Conservation (phyloP, 2,329 filamentous ascomycete genomes). For the Erysiphe pulchra region DNA sequence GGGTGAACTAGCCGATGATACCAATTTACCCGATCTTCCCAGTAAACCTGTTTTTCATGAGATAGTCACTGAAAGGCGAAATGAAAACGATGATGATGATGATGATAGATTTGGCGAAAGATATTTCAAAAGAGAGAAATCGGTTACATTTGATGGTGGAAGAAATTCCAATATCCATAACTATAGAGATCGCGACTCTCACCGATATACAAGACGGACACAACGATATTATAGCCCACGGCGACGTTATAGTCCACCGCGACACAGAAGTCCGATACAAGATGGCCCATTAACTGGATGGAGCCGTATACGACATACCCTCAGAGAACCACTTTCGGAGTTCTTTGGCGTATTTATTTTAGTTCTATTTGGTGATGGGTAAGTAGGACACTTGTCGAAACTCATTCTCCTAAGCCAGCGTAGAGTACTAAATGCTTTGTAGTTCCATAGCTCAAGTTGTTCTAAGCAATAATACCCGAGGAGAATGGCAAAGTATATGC, state of each 20-base stretch:
- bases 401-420: background rate
- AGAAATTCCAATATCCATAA: background rate
- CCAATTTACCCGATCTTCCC: too few relatives aligned
- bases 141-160: background rate
- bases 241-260: background rate
- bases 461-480: conserved; percentile 15
- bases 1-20: too few relatives aligned
- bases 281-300: conserved; percentile 5
- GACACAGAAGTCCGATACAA: background rate
- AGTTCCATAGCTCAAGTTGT: conserved; percentile 38
- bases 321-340: conserved; percentile 25
- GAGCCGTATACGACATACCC: conserved; percentile 5
- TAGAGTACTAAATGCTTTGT: conserved; percentile 1
- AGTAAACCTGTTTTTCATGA: too few relatives aligned
- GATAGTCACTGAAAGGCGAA: background rate
- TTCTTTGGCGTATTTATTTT: conserved; percentile 45
- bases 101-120: background rate
- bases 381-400: background rate
- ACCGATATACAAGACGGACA: background rate
- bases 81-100: background rate
- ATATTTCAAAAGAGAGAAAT: background rate
- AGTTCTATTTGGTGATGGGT: conserved; percentile 44
- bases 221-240: too few relatives aligned
- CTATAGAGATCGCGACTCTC: background rate
- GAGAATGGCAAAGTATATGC: conserved; percentile 10